Evolutionary conservation across 2,329 filamentous ascomycete species (phyloP), one percentile per base, ranked within the genome.

Genomic region (Apiospora kogelbergensis): DNA sequence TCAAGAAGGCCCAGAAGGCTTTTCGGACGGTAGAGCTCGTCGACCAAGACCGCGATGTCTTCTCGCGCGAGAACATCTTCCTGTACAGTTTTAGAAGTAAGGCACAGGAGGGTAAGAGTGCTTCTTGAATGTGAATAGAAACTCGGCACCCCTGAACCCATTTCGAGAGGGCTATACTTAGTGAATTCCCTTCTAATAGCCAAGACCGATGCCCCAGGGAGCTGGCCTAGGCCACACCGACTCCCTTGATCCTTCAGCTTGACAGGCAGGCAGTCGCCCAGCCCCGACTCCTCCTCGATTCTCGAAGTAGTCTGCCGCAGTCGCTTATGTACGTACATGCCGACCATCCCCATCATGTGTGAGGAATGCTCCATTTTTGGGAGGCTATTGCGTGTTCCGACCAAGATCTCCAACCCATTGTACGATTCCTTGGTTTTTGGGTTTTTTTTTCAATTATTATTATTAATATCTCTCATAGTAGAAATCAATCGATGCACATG

Each of bases 1-100:
- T 94, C 77, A 92, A 91, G 79, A 86, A 86, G 77, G 90, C 90
- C 20, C 89, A 84, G 76, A 93, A 91, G 80, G 80, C 83, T 44
- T 94, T 94, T 76, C 74, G 81, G 17, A 85, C 93, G 22, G 84
- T 85, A 44, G 89, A 91, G 75, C 78, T 92, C 45, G 81, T 82
- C 60, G 90, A 93, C 74, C 86, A 90, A 70, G 88, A 90, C 71
- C 81, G 85, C 37, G 81, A 84, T 1, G 79, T 84, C 2, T 91
- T 90, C 75, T 84, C 84, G 71, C 84, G 88, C 63, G 82, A 90
- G 72, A 83, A 82, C 1, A 79, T 92, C 26, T 91, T 90, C 74
- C 82, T 92, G 67, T 91, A 89, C 75, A 83, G 86, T 13, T 86
- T 91, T 71, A 83, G 80, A 68, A 82, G 80, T 72, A 84, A 82